phyloP scores from a whole-genome alignment of 352 stramenopile genomes.

The Phytophthora sp. region DNA sequence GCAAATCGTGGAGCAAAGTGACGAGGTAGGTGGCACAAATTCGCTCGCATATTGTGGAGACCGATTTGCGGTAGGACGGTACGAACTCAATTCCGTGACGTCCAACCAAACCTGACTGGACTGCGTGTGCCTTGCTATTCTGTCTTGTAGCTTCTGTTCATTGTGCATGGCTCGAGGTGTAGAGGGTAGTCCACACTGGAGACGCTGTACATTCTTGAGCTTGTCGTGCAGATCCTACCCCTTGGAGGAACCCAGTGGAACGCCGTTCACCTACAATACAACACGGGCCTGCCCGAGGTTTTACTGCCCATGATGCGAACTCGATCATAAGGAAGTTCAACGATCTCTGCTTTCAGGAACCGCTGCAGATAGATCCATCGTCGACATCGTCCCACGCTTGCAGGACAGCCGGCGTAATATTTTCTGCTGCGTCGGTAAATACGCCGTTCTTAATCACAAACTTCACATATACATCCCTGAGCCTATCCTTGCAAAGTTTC shows the following conservation, averaged over 20 bases:
- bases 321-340: constrained; percentile 12
- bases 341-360: neutral
- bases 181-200: neutral
- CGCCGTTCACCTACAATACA: constrained; percentile 4
- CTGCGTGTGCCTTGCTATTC: too few species aligned
- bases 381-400: neutral
- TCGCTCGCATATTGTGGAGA: too few species aligned
- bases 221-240: constrained; percentile 13
- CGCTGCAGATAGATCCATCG: neutral
- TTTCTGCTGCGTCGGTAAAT: neutral
- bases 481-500: neutral
- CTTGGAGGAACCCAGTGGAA: constrained; percentile 17
- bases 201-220: constrained; percentile 15
- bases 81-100: too few species aligned
- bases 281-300: neutral
- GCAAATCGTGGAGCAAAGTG: too few species aligned
- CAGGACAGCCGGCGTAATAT: neutral
- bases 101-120: too few species aligned
- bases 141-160: too few species aligned
- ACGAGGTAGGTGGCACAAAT: too few species aligned
- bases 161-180: constrained; percentile 6
- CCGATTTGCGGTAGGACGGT: too few species aligned
- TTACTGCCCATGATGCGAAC: neutral
- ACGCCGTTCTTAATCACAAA: neutral
- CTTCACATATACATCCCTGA: neutral